Base-by-base conservation (phyloP, 2,329 filamentous ascomycete genomes). In the Metarhizium rileyi region DNA sequence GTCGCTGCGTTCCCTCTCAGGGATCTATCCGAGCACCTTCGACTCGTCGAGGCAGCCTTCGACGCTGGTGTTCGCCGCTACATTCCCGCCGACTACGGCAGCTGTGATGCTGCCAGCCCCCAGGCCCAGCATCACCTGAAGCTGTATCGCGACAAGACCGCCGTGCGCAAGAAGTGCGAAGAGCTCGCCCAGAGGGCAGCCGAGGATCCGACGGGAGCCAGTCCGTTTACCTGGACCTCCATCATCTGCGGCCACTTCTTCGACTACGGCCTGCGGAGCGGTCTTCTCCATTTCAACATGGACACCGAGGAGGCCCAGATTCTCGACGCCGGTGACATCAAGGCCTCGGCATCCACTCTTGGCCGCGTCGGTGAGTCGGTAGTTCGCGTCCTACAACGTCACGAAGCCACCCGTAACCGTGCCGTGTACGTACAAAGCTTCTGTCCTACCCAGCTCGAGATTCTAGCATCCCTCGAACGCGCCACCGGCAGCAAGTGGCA, bases 31-130 rank as follows among this genome's bases (percentile, higher is more conserved):
- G 60, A 64, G 49, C 66, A 68, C 46, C 52, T 68, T 5, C 63
- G 76, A 7, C 68, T 84, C 49, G 73, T 80, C 42, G 74, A 83
- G 46, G 81, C 80, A 0, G 74, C 80, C 23, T 70, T 77, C 38
- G 69, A 70, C 5, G 80, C 79, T 4, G 78, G 80, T 22, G 78
- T 85, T 2, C 72, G 77, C 55, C 72, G 79, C 25, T 82, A 81
- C 65, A 69, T 85, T 38, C 80, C 81, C 2, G 76, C 76, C 14
- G 81, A 85, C 55, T 85, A 75, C 52, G 70, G 69, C 30, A 60
- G 62, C 53, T 67, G 65, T 46, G 66, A 68, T 51, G 64, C 66
- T 1, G 57, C 60, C 41, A 61, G 57, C n/a, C 64, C 64, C 25
- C 63, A 70, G 55, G 59, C 63, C 0, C 63, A 61, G 51, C 57